Evolutionary conservation across 2,329 filamentous ascomycete genomes (phyloP).

Genomic region (Pseudogymnoascus pannorum): DNA sequence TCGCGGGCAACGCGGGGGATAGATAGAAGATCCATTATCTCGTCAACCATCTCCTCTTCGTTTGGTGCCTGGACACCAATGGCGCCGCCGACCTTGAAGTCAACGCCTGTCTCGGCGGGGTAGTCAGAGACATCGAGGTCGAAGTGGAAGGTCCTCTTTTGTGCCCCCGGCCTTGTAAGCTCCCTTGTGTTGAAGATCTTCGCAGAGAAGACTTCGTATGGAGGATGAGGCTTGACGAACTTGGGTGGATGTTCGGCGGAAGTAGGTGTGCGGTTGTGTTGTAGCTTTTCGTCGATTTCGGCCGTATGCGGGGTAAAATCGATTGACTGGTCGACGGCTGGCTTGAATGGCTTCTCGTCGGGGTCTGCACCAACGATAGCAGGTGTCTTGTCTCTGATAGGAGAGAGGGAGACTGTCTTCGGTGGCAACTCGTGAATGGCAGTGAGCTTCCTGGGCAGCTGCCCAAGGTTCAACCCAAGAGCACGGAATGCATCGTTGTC

Average conservation of each 20-base stretch:
- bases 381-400: slow-evolving; percentile 39
- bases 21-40: slow-evolving; percentile 73
- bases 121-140: slow-evolving; percentile 96
- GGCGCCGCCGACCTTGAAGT: slow-evolving; percentile 94
- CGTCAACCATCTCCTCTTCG: slow-evolving; percentile 66
- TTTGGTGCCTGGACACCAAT: slow-evolving; percentile 92
- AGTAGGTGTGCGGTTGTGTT: neutral
- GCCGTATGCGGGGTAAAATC: slow-evolving; percentile 27
- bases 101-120: slow-evolving; percentile 71
- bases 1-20: slow-evolving; percentile 78
- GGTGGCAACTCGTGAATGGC: slow-evolving; percentile 65
- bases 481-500: slow-evolving; percentile 81
- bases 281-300: slow-evolving; percentile 35
- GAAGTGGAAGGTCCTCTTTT: slow-evolving; percentile 97
- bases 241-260: slow-evolving; percentile 66
- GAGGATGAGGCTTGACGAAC: slow-evolving; percentile 91
- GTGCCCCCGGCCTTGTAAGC: slow-evolving; percentile 77
- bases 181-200: slow-evolving; percentile 78
- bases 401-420: slow-evolving; percentile 64
- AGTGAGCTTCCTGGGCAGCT: slow-evolving; percentile 66
- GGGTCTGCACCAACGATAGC: slow-evolving; percentile 35
- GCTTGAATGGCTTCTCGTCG: slow-evolving; percentile 34
- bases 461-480: slow-evolving; percentile 67
- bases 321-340: slow-evolving; percentile 19
- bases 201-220: slow-evolving; percentile 87